Evolutionary conservation across 768 basidiomycete species (phyloP), one percentile per base, ranked within the genome.

Genomic region (Russula sp.): DNA sequence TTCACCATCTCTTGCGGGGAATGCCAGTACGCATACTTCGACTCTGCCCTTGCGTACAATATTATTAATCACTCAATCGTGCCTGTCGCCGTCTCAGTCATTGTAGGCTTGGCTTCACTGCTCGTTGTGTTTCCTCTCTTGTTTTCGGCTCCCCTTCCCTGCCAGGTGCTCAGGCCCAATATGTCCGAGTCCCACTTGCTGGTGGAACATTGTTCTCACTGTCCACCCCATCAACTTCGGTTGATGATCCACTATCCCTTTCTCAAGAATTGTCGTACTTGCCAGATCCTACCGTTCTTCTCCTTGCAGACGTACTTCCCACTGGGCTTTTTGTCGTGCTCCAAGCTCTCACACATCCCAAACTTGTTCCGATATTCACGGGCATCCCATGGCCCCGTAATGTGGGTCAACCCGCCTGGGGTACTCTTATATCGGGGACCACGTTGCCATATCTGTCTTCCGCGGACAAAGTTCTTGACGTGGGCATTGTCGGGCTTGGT

Each of bases 1-100:
- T 92, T 92, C 74, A 89, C 89, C 0, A 80, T 82, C n/a, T 89
- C 84, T 55, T 93, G 91, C 67, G 87, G 86, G n/a, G 89, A 92
- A 71, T 93, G 91, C 81, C 83, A 86, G 90, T 92, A 64, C 71
- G 66, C 61, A 85, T 80, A n/a, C 8, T 58, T 42, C 24, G 42
- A 26, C 36, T 4, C 32, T 36, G 20, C 22, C 51, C 22, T 40
- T 38, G 46, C 40, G 18, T 50, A 7, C 30, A 26, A 40, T 40
- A 40, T 16, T 40, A 40, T 16, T 40, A 40, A 49, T 20, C n/a
- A 32, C 51, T 38, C 30, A 52, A 28, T 10, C 9, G 36, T 24
- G 2, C 0, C 49, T n/a, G 44, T 36, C 28, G 16, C 30, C 38
- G 38, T 40, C 32, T 20, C 59, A 92, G 90, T 56, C 82, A 84